Percentiles rank a stretch among this genome's conserved stretches.
phyloP scores from a whole-genome alignment of 140 eudicot genomes.

The Ambrosia hybrid region DNA sequence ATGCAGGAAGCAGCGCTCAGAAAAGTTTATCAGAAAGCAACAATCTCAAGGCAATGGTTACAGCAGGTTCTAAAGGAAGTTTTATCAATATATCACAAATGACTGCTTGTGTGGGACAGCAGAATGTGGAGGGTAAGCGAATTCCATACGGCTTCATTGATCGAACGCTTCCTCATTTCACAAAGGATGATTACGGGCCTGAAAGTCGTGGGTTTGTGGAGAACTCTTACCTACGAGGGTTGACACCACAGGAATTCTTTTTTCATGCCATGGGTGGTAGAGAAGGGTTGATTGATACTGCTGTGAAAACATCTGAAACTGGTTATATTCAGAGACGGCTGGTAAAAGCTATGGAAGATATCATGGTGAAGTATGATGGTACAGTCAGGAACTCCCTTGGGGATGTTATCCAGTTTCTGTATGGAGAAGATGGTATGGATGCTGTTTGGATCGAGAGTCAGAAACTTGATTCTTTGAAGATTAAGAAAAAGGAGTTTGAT shows the following conservation, averaged over 20 bases:
- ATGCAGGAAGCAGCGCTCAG: slow-evolving; percentile 97
- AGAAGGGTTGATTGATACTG: slow-evolving; percentile 97
- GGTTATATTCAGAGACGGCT: slow-evolving; percentile 92
- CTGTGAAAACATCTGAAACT: slow-evolving; percentile 98
- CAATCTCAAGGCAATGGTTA: slow-evolving; percentile 97
- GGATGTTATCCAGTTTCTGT: slow-evolving; percentile 92
- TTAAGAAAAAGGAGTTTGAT: slow-evolving; percentile 69
- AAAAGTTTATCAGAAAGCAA: slow-evolving; percentile 95
- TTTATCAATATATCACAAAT: slow-evolving; percentile 94
- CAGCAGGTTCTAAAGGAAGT: slow-evolving; percentile 98
- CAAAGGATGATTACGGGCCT: slow-evolving; percentile 91
- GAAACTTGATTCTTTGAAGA: slow-evolving; percentile 77
- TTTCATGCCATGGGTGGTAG: slow-evolving; percentile 99
- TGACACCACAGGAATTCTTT: slow-evolving; percentile 97
- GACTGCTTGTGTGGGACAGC: slow-evolving; percentile 99
- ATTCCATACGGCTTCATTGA: slow-evolving; percentile 87
- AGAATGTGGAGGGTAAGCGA: slow-evolving; percentile 96
- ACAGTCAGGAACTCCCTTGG: slow-evolving; percentile 94
- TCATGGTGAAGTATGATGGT: slow-evolving; percentile 97
- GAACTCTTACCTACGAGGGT: slow-evolving; percentile 88
- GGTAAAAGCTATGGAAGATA: slow-evolving; percentile 99
- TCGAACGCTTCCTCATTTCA: slow-evolving; percentile 96
- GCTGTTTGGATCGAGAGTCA: slow-evolving; percentile 97
- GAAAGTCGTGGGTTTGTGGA: slow-evolving; percentile 99
- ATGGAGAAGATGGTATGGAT: slow-evolving; percentile 99